Evolutionary conservation across 164 flowering plant species (phyloP).

Genomic region (Platanus orientalis): DNA sequence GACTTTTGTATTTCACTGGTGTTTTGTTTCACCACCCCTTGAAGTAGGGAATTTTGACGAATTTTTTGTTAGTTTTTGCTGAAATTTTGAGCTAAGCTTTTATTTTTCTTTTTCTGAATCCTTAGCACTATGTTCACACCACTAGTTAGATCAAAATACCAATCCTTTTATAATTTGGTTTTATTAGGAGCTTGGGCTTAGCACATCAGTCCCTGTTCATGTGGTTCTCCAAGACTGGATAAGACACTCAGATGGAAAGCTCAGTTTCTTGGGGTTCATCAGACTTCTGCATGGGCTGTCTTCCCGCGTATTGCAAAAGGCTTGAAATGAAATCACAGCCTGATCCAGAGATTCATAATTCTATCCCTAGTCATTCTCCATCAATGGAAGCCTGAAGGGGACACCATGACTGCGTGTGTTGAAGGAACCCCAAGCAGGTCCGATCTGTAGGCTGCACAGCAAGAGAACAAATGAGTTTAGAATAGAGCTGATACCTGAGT

Average conservation of each 20-base stretch:
- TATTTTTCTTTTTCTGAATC: too few relatives aligned
- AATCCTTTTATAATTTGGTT: constrained; percentile 5
- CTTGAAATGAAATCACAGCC: constrained; percentile 15
- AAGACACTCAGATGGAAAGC: constrained; percentile 86
- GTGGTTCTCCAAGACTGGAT: constrained; percentile 97
- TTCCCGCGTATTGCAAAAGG: constrained; percentile 67
- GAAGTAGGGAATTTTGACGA: too few relatives aligned
- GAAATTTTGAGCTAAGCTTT: too few relatives aligned
- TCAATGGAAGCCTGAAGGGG: constrained; percentile 7
- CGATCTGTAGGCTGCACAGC: neutral
- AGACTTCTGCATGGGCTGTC: constrained; percentile 81
- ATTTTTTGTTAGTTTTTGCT: too few relatives aligned
- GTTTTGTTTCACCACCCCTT: too few relatives aligned
- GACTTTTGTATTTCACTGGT: too few relatives aligned
- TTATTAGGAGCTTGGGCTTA: constrained; percentile 84
- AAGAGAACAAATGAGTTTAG: constrained; percentile 1
- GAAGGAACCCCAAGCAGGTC: neutral
- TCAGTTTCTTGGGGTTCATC: constrained; percentile 90
- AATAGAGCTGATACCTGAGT: neutral
- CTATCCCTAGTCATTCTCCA: neutral
- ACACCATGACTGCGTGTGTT: neutral
- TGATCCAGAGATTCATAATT: neutral
- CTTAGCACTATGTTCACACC: too few relatives aligned
- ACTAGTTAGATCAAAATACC: too few relatives aligned
- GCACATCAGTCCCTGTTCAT: constrained; percentile 88